Evolutionary conservation across 2,329 filamentous ascomycete genomes (phyloP).

Genomic region (Sporothrix luriei): DNA sequence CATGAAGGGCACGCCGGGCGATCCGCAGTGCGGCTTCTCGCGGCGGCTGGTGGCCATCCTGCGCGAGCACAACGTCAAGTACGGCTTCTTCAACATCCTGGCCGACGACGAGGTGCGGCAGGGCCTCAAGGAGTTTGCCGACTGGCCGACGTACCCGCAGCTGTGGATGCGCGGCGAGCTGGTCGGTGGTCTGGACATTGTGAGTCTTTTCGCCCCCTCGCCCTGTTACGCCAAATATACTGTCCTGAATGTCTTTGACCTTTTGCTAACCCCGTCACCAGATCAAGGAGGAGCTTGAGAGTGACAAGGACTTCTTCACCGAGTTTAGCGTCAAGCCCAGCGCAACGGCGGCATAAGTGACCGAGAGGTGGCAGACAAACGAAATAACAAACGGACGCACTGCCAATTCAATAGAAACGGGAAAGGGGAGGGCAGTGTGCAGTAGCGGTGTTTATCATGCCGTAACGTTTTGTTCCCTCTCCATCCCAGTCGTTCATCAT

Average conservation of each 20-base stretch:
- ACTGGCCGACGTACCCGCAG: slow-evolving; percentile 98
- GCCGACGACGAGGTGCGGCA: slow-evolving; percentile 97
- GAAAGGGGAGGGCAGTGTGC: slow-evolving; percentile 12
- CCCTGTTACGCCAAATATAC: neutral
- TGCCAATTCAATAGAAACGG: neutral
- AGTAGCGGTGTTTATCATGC: slow-evolving; percentile 15
- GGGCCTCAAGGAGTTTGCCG: slow-evolving; percentile 94
- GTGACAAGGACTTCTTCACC: slow-evolving; percentile 78
- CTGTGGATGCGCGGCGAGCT: slow-evolving; percentile 89
- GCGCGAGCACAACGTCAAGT: slow-evolving; percentile 87
- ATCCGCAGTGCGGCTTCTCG: slow-evolving; percentile 94
- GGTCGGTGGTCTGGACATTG: slow-evolving; percentile 92
- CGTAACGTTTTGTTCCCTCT: slow-evolving; percentile 4
- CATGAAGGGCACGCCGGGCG: slow-evolving; percentile 98
- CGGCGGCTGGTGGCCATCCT: slow-evolving; percentile 84
- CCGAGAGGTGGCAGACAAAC: neutral
- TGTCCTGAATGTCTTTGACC: slow-evolving; percentile 8
- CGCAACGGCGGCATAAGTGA: slow-evolving; percentile 21
- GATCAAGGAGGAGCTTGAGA: slow-evolving; percentile 92
- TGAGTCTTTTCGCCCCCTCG: slow-evolving; percentile 51
- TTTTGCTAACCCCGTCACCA: slow-evolving; percentile 44
- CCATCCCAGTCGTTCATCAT: neutral
- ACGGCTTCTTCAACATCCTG: slow-evolving; percentile 98
- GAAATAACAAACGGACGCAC: neutral
- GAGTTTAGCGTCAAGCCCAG: slow-evolving; percentile 62